Base-by-base conservation (phyloP, 768 basidiomycete species). In the Agrocybe pediades region DNA sequence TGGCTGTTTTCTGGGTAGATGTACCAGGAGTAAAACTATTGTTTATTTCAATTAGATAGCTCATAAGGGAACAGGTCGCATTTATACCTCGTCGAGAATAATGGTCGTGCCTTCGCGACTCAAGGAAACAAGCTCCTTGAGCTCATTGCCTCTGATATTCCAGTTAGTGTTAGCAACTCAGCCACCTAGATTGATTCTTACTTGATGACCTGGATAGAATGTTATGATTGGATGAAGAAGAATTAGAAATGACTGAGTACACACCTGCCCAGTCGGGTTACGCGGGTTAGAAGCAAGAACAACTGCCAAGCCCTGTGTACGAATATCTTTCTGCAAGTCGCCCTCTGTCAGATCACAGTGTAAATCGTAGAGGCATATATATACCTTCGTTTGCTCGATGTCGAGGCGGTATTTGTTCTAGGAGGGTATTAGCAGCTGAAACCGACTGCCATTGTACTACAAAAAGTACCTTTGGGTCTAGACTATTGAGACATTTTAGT, bases 11-110 rank as follows among this genome's bases (percentile, higher is more conserved):
- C 90, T 9, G 87, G 91, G 67, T 95, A 96, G 49, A 93, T 87
- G 68, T 96, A 95, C 92, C 94, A 96, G 9, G 90, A 92, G 65
- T 97, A 96, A 71, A 95, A 94, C 87, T 95, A 58, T n/a, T n/a
- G n/a, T n/a, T n/a, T n/a, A n/a, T n/a, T n/a, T n/a, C 39, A 19
- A 39, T n/a, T 44, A 41, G 23, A 49, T 23, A 47, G 23, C 49
- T 49, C 23, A 39, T 41, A 3, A 42, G 4, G 13, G 23, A 26
- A 9, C 4, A 17, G 9, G 6, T 23, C 4, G 25, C 27, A 13
- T 25, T 41, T 68, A 29, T 60, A 88, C 90, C 78, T 93, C 91
- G 65, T 93, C 91, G 26, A 93, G 80, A 59, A 93, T 86, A 48
- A 96, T 60, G 3, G 95, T 97, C 3, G 90, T 91, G 11, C 86